Percentiles rank a stretch among this genome's conserved stretches.
phyloP scores from a whole-genome alignment of 169 alveolate species.

The Toxoplasma gondii region DNA sequence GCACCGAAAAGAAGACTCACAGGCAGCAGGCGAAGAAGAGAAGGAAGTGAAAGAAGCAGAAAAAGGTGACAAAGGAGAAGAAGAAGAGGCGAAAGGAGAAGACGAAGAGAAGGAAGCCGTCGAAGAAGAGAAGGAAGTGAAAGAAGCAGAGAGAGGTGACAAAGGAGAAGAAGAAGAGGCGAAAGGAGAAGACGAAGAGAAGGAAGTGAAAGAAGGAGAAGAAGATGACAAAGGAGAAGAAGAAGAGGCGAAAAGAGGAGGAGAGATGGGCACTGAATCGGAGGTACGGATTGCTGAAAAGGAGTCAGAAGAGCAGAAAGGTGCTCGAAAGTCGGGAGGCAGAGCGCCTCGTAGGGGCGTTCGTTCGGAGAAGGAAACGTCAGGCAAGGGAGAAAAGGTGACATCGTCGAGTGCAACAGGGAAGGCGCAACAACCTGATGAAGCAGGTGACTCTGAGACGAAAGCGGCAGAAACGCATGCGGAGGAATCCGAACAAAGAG shows the following conservation, averaged over 20 bases:
- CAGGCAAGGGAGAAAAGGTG: not conserved
- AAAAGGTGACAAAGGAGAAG: not conserved
- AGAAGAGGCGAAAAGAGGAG: not conserved
- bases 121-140: not conserved
- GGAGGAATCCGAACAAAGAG: not conserved
- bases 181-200: not conserved
- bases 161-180: not conserved
- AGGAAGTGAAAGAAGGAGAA: not conserved
- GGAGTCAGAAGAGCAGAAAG: not conserved
- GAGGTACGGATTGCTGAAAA: not conserved
- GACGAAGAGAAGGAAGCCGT: not conserved
- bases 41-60: not conserved
- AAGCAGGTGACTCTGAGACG: not conserved
- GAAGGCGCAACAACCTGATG: not conserved
- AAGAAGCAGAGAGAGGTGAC: not conserved
- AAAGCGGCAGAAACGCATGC: not conserved
- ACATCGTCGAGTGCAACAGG: not conserved
- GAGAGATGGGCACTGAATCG: not conserved
- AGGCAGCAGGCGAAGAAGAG: too few species aligned
- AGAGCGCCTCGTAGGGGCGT: not conserved
- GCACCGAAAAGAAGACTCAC: not conserved
- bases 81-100: not conserved
- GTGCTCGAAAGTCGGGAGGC: not conserved
- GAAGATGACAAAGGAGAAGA: not conserved
- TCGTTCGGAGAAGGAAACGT: not conserved